phyloP scores from a whole-genome alignment of 2,329 filamentous ascomycete species.

The Claviceps sp. region DNA sequence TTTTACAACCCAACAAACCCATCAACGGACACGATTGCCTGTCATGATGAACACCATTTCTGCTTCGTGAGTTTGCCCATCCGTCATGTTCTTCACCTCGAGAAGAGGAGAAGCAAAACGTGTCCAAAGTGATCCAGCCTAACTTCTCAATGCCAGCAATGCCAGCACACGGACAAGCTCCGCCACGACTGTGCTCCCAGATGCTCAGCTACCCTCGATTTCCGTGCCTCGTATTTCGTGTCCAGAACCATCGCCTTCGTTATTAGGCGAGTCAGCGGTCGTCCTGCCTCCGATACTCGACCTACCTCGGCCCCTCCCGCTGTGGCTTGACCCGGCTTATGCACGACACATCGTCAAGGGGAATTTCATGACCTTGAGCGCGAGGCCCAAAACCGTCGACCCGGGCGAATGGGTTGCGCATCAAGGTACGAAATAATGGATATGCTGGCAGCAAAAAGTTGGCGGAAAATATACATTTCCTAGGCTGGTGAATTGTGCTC shows the following conservation, averaged over 20 bases:
- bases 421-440: slow-evolving; percentile 54
- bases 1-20: not conserved
- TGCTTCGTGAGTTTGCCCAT: not conserved
- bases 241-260: not conserved
- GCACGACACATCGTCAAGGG: slow-evolving; percentile 86
- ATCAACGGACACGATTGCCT: not conserved
- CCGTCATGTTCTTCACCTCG: not conserved
- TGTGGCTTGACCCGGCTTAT: slow-evolving; percentile 63
- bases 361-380: slow-evolving; percentile 92
- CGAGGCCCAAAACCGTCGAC: slow-evolving; percentile 88
- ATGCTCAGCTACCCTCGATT: not conserved
- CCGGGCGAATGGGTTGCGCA: slow-evolving; percentile 93
- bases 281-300: not conserved
- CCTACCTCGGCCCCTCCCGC: slow-evolving; percentile 48
- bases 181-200: not conserved
- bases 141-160: slow-evolving; percentile 1
- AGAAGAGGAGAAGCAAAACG: not conserved
- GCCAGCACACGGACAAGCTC: not conserved
- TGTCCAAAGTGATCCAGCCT: not conserved
- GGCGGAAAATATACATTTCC: not conserved
- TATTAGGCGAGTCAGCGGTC: not conserved
- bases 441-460: not conserved
- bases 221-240: not conserved
- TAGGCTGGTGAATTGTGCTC: not conserved
- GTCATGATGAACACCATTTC: slow-evolving; percentile 1